Percentiles rank a stretch among this genome's conserved stretches.
Conservation (phyloP, 2,329 filamentous ascomycete species). For the Chaetomium sp. region DNA sequence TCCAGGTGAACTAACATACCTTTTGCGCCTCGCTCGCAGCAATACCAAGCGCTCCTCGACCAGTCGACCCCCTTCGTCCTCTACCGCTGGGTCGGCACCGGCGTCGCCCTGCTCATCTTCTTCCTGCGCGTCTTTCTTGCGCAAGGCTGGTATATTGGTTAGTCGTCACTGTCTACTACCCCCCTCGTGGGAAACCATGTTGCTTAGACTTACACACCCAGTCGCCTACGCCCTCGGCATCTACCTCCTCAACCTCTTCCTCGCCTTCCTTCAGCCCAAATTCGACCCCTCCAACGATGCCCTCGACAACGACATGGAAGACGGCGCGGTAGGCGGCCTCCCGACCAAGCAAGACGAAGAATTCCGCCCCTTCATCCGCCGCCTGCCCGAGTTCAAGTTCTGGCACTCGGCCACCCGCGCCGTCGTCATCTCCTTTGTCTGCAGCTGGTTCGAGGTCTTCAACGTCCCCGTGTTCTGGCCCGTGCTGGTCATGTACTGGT, state of each 20-base stretch:
- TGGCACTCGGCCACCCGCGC: constrained; percentile 95
- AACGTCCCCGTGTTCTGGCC: constrained; percentile 99
- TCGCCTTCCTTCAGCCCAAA: constrained; percentile 96
- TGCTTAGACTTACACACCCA: constrained; percentile 30
- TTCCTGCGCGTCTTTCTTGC: constrained; percentile 83
- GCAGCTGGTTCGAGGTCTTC: constrained; percentile 90
- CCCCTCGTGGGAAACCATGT: too few species aligned
- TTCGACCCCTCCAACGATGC: constrained; percentile 93
- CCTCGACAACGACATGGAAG: constrained; percentile 92
- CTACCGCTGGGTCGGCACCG: constrained; percentile 90
- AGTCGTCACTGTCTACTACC: constrained; percentile 20
- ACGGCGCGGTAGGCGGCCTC: constrained; percentile 72
- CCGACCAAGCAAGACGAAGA: constrained; percentile 96
- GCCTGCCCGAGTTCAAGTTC: constrained; percentile 98
- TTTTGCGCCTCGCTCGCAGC: constrained; percentile 41
- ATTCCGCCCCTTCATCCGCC: constrained; percentile 93
- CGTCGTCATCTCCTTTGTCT: constrained; percentile 72
- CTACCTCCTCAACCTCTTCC: constrained; percentile 97
- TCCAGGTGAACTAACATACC: constrained; percentile 3
- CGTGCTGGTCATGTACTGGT: constrained; percentile 95
- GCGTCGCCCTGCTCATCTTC: constrained; percentile 67
- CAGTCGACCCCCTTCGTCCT: constrained; percentile 82
- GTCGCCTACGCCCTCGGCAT: constrained; percentile 97
- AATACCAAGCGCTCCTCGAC: constrained; percentile 92
- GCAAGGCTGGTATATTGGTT: constrained; percentile 98